These are phyloP conservation scores for Stachybotrys elegans DNA, from an alignment of 2,329 filamentous ascomycete species.

Conservation along the genomic window DNA sequence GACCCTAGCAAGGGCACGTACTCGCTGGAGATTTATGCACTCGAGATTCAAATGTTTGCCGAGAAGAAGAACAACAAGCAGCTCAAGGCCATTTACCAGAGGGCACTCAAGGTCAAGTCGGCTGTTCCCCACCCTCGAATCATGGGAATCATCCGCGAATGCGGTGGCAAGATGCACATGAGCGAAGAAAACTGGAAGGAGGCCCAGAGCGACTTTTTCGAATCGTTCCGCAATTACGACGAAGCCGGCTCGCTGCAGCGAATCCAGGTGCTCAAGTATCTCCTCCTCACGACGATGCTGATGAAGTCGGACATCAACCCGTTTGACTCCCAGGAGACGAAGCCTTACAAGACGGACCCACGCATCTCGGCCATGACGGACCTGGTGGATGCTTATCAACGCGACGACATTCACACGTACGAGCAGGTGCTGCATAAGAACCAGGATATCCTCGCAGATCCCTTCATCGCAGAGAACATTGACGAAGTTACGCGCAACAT, in stretches of 20 bases:
- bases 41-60: conserved; percentile 98
- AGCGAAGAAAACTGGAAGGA: conserved; percentile 99
- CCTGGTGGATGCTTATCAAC: conserved; percentile 92
- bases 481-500: conserved; percentile 98
- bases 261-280: conserved; percentile 95
- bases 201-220: conserved; percentile 95
- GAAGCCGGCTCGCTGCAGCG: conserved; percentile 94
- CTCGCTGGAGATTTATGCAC: conserved; percentile 87
- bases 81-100: conserved; percentile 86
- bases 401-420: conserved; percentile 89
- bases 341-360: conserved; percentile 93
- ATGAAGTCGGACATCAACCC: conserved; percentile 99
- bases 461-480: conserved; percentile 98
- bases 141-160: conserved; percentile 98
- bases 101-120: conserved; percentile 87
- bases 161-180: conserved; percentile 99
- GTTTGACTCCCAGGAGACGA: conserved; percentile 97
- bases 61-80: conserved; percentile 97
- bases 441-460: conserved; percentile 82
- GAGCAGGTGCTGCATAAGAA: conserved; percentile 83
- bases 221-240: conserved; percentile 98
- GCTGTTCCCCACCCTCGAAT: conserved; percentile 97
- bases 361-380: conserved; percentile 97
- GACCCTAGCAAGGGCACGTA: conserved; percentile 97
- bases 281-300: conserved; percentile 94